phyloP scores from a whole-genome alignment of 768 basidiomycete genomes.

The Boletus pseudo-olivaceus region DNA sequence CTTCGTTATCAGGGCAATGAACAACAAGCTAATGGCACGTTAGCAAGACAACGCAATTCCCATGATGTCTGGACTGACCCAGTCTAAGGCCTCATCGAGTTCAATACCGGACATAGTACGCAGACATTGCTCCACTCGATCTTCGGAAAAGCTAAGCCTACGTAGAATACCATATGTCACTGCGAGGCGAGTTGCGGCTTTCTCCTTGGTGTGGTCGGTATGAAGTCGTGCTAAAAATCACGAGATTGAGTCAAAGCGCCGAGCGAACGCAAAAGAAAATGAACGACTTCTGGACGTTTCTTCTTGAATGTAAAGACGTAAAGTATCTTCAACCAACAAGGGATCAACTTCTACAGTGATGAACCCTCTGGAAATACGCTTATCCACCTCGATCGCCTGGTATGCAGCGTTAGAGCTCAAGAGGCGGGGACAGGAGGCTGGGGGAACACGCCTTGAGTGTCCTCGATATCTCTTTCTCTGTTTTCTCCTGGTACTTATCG shows the following conservation, averaged over 20 bases:
- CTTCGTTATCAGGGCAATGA: conserved; percentile 59
- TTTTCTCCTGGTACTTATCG: conserved; percentile 83
- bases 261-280: background rate
- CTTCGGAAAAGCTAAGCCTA: conserved; percentile 71
- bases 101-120: conserved; percentile 59
- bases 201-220: conserved; percentile 65
- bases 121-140: conserved; percentile 69
- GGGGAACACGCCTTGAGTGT: conserved; percentile 56
- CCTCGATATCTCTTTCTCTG: conserved; percentile 77
- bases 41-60: conserved; percentile 1
- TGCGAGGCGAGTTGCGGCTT: conserved; percentile 63
- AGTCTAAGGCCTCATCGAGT: conserved; percentile 86
- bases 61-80: conserved; percentile 52
- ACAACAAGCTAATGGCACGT: conserved; percentile 52
- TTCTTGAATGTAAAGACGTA: conserved; percentile 47
- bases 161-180: conserved; percentile 79
- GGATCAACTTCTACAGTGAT: conserved; percentile 62
- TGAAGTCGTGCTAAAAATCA: conserved; percentile 6
- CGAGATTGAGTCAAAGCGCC: background rate
- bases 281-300: conserved; percentile 28
- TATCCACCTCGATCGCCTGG: conserved; percentile 75
- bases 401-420: background rate
- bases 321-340: conserved; percentile 52
- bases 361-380: conserved; percentile 64
- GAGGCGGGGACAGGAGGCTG: background rate